These are phyloP conservation scores for Microbotryum intermedium DNA, from an alignment of 1,284 basidiomycete genomes.

Conservation along the genomic window DNA sequence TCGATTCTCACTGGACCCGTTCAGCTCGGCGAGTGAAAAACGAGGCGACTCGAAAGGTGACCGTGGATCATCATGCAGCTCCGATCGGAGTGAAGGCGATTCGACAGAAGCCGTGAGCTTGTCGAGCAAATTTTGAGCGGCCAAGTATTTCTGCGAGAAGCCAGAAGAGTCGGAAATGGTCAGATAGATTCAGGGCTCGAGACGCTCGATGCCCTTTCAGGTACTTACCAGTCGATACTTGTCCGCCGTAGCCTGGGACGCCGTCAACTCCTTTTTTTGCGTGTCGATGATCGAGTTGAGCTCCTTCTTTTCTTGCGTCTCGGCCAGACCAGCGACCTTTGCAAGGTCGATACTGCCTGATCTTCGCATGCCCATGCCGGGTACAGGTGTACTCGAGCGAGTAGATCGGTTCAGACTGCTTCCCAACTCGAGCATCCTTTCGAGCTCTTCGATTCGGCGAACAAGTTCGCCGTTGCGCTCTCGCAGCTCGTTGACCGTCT, in stretches of 20 bases:
- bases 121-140: conserved; percentile 11
- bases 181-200: background rate
- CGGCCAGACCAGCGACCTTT: background rate
- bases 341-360: no score
- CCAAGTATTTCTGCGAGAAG: conserved; percentile 16
- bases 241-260: conserved; percentile 5
- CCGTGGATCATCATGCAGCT: background rate
- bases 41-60: background rate
- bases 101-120: background rate
- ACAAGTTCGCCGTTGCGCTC: conserved; percentile 13
- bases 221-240: conserved; percentile 21
- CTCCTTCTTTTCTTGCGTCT: background rate
- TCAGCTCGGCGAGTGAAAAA: background rate
- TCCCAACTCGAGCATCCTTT: conserved; percentile 1
- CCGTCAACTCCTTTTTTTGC: conserved; percentile 3
- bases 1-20: no score
- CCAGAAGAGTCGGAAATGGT: background rate
- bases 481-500: conserved; percentile 7
- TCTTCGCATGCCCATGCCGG: no score
- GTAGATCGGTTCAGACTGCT: no score
- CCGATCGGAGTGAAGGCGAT: background rate
- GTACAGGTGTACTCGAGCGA: no score
- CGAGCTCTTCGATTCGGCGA: conserved; percentile 1
- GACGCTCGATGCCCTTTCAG: background rate
- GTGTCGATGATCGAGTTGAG: conserved; percentile 4